Evolutionary conservation across 192 early-diverging fungal species (phyloP).

Genomic region (Coemansia sp.): DNA sequence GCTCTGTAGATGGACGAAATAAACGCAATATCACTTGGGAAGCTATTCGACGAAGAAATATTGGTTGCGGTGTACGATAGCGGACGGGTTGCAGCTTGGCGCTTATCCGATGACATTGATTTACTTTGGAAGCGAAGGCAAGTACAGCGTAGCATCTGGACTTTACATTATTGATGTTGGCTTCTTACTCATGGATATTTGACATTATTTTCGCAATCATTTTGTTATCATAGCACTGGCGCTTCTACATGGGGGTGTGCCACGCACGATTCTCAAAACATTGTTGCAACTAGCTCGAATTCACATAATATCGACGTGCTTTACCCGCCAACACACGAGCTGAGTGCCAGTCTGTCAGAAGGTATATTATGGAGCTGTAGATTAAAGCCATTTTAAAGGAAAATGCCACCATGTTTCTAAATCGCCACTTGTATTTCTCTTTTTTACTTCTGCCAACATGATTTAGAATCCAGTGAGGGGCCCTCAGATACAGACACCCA

Average conservation of each 20-base stretch:
- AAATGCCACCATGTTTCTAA: background rate
- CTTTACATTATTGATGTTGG: background rate
- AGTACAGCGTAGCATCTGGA: background rate
- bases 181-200: background rate
- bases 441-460: background rate
- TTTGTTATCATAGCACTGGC: background rate
- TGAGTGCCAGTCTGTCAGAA: background rate
- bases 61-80: conserved; percentile 41
- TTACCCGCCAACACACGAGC: background rate
- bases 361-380: background rate
- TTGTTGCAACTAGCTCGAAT: conserved; percentile 43
- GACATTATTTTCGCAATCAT: too few species aligned
- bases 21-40: conserved; percentile 37
- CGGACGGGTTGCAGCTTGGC: conserved; percentile 33
- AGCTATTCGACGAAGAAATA: conserved; percentile 7
- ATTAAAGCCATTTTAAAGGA: background rate
- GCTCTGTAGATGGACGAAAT: conserved; percentile 29
- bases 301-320: conserved; percentile 30
- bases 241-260: conserved; percentile 49
- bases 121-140: conserved; percentile 35
- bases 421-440: background rate
- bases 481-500: background rate
- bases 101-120: conserved; percentile 5
- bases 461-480: background rate
- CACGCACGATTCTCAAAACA: conserved; percentile 4